phyloP scores from a whole-genome alignment of 441 rosid genomes.

The Arabidopsis lyrata region DNA sequence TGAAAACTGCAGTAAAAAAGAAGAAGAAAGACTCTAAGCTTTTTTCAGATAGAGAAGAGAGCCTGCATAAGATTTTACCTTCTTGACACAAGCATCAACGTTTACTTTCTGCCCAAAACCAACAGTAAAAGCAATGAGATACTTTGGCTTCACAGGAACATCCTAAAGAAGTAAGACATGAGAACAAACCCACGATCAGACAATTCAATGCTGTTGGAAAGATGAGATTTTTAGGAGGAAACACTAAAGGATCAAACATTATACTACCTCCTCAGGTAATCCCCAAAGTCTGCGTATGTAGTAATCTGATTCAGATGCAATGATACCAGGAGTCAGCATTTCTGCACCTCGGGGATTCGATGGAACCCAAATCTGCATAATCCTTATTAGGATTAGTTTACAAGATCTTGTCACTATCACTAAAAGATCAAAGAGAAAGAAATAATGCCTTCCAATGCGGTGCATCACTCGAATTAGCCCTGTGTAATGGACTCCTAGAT shows the following conservation, averaged over 20 bases:
- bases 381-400: conserved; percentile 31
- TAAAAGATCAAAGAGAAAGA: conserved; percentile 13
- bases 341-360: conserved; percentile 96
- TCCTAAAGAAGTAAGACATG: conserved; percentile 61
- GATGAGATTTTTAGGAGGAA: background rate
- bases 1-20: conserved; percentile 67
- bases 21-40: conserved; percentile 28
- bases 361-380: conserved; percentile 88
- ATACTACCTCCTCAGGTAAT: conserved; percentile 80
- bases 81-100: conserved; percentile 85
- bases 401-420: conserved; percentile 22
- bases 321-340: conserved; percentile 82
- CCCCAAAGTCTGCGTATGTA: conserved; percentile 89
- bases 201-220: conserved; percentile 13
- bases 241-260: background rate
- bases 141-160: conserved; percentile 70
- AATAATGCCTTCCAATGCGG: conserved; percentile 35
- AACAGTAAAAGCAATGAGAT: conserved; percentile 93
- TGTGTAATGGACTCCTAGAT: conserved; percentile 30
- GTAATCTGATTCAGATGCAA: conserved; percentile 82
- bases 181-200: conserved; percentile 24
- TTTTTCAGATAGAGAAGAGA: conserved; percentile 16
- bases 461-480: conserved; percentile 34
- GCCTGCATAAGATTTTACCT: conserved; percentile 54
- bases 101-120: conserved; percentile 81